Evolutionary conservation across 2,329 filamentous ascomycete species (phyloP), one percentile per base, ranked within the genome.

Genomic region (Penicillium palitans): DNA sequence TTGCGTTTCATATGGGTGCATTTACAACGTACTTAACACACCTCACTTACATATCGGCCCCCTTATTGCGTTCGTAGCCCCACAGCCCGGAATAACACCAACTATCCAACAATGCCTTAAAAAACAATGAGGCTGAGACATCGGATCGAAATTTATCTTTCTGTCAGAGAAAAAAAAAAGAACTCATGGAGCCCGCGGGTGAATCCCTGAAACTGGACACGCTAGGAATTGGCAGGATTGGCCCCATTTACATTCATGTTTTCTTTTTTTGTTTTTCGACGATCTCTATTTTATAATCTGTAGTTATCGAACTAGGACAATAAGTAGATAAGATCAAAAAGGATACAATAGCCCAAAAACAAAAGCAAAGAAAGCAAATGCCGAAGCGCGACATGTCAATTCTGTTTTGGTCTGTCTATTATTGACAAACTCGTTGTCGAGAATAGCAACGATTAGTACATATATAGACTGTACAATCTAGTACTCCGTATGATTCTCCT

Each of bases 211-310:
- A 27, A 17, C 29, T 46, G 21, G 19, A 6, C 29, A 42, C 52
- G 44, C 52, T 55, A 55, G 33, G 17, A 35, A n/a, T 19, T 35
- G n/a, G 13, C 29, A 45, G 45, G 35, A 47, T 40, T 40, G 44
- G 52, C 17, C 39, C 45, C 31, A 35, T 13, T 45, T 31, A 6
- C 29, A 31, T 33, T 25, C 42, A 48, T 46, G 15, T 33, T 33
- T 25, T 39, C 5, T 13, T 33, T 33, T 44, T 35, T 17, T 3
- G 2, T 2, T 31, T 15, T 31, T 19, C 6, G 44, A 19, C 44
- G 45, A 51, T 55, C 46, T 33, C 6, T 29, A n/a, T 40, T 35
- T 50, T 4, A 25, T 12, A 40, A 17, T 40, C 33, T 10, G 17
- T 25, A 15, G n/a, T 17, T 12, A 24, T 13, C 15, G 31, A 51